phyloP scores from a whole-genome alignment of 2,329 filamentous ascomycete genomes.

The Plenodomus tracheiphilus region DNA sequence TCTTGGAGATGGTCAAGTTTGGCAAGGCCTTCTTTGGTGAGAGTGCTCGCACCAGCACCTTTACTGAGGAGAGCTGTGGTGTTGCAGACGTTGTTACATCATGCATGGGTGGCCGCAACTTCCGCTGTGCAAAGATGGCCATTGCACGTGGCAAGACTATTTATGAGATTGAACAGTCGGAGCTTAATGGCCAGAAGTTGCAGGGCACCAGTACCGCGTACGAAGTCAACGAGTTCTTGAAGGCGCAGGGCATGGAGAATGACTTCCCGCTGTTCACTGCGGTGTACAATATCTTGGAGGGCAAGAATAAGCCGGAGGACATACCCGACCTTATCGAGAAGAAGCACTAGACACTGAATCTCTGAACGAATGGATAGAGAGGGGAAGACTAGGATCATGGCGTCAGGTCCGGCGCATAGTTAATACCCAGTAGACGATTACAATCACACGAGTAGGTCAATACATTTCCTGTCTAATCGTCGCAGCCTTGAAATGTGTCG shows the following conservation, averaged over 20 bases:
- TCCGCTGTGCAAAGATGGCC: constrained; percentile 87
- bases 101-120: constrained; percentile 90
- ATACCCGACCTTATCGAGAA: constrained; percentile 67
- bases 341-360: constrained; percentile 18
- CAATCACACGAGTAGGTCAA: background rate
- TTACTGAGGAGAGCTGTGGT: constrained; percentile 95
- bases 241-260: constrained; percentile 72
- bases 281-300: constrained; percentile 78
- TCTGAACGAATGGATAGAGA: background rate
- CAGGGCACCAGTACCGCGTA: constrained; percentile 91
- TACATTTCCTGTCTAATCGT: background rate
- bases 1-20: constrained; percentile 96
- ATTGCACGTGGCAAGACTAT: constrained; percentile 79
- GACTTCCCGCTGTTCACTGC: constrained; percentile 94
- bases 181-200: constrained; percentile 95
- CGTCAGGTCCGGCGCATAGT: background rate
- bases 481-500: no score
- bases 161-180: constrained; percentile 82
- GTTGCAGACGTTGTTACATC: constrained; percentile 95
- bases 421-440: background rate
- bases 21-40: constrained; percentile 90
- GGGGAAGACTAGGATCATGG: background rate
- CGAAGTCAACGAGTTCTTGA: constrained; percentile 89
- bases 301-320: constrained; percentile 75
- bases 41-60: constrained; percentile 78